Base-by-base conservation (phyloP, 164 flowering plant species). In the Buxus sempervirens region DNA sequence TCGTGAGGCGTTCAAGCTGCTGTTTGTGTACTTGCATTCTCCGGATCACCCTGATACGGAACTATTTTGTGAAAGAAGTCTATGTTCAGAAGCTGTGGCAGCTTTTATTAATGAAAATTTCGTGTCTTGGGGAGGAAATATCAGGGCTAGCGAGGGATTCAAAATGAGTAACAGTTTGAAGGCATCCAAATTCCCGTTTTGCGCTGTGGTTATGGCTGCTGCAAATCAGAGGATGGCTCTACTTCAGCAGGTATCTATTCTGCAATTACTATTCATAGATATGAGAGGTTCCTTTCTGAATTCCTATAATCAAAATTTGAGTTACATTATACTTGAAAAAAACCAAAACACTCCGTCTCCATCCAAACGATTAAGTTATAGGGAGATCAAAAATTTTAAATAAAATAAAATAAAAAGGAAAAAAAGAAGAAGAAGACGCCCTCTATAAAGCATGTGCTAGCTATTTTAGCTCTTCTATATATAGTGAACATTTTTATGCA, bases 101-200 rank as follows among this genome's bases (percentile, higher is more conserved):
- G 83, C 85, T 3, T 86, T 88, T 70, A 73, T 88, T 58, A 88
- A 88, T 51, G 90, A 85, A 81, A 86, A 88, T 68, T 88, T 88
- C 32, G 86, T 88, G 28, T 56, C 82, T 0, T 88, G 93, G 93
- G 93, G 90, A 25, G 93, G 89, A 67, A 85, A 85, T 41, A 87
- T 88, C 24, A 71, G 86, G 48, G 79, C 84, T 9, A 88, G 88
- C 60, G 93, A 88, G 72, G 93, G 93, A 18, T 88, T 88, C 63
- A 88, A 86, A 85, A 88, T 88, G 93, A 88, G 93, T 75, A 86
- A 86, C 60, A 86, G 89, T 69, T 81, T 88, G 78, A 88, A 88
- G 76, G 93, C 88, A 0, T 88, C 93, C 0, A 64, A 88, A 63
- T 88, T 66, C 62, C 93, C 93, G 0, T 88, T 86, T 64, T 88